Percentiles rank a stretch among this genome's conserved stretches.
phyloP scores from a whole-genome alignment of 106 monocot genomes.

The Allium cepa region DNA sequence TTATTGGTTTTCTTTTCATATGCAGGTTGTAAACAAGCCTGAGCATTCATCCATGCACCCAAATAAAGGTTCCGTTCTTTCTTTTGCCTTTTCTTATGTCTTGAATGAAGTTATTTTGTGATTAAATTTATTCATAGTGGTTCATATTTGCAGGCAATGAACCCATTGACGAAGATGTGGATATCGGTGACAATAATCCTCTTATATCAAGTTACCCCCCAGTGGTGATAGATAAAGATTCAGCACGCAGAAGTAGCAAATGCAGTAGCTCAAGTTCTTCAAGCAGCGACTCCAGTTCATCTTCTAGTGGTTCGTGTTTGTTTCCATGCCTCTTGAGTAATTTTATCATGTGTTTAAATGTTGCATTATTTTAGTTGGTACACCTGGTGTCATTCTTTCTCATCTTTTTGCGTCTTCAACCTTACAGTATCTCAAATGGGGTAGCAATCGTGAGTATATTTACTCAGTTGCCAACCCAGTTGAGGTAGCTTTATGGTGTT shows the following conservation, averaged over 20 bases:
- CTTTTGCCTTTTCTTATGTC: not conserved
- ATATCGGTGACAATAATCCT: constrained; percentile 81
- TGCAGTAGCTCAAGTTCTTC: constrained; percentile 75
- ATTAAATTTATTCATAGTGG: not conserved
- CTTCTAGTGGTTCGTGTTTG: constrained; percentile 70
- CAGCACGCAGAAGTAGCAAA: constrained; percentile 34
- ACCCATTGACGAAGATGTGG: constrained; percentile 72
- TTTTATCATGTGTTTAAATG: not conserved
- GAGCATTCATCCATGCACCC: constrained; percentile 53
- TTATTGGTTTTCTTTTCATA: constrained; percentile 3
- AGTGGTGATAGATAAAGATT: constrained; percentile 67
- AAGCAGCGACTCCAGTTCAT: constrained; percentile 65
- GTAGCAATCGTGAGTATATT: too few relatives aligned
- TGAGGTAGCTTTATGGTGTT: too few relatives aligned
- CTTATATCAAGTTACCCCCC: constrained; percentile 70
- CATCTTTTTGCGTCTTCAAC: too few relatives aligned
- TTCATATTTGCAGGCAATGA: constrained; percentile 39
- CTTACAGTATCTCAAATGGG: too few relatives aligned
- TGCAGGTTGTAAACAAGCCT: constrained; percentile 58
- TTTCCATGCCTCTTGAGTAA: not conserved
- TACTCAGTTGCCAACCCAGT: too few relatives aligned
- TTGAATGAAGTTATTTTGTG: not conserved
- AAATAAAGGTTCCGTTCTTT: constrained; percentile 48
- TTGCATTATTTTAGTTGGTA: too few relatives aligned
- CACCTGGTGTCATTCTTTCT: too few relatives aligned